Evolutionary conservation across 768 basidiomycete species (phyloP).

Genomic region (Phylloporus rhodoxanthus): DNA sequence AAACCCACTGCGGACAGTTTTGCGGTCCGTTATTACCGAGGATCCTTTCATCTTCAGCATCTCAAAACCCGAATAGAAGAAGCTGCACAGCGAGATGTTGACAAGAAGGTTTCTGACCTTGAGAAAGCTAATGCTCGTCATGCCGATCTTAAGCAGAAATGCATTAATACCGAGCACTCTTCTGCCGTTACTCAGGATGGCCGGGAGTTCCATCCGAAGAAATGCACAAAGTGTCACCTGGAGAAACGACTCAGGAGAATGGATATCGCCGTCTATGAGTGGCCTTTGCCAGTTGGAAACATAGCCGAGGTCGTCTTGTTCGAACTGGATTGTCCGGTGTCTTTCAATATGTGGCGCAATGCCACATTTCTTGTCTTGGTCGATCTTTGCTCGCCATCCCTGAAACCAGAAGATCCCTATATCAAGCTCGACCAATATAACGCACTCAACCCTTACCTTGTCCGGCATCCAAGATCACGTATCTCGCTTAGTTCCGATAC

Average conservation of each 20-base stretch:
- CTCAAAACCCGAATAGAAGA: constrained; percentile 30
- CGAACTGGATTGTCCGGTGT: constrained; percentile 36
- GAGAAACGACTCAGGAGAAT: constrained; percentile 16
- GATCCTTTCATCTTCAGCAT: constrained; percentile 16
- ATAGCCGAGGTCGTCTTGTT: constrained; percentile 34
- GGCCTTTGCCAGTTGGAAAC: constrained; percentile 37
- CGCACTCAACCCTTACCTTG: constrained; percentile 10
- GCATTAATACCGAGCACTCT: neutral
- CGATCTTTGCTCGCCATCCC: constrained; percentile 27
- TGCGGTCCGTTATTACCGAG: constrained; percentile 32
- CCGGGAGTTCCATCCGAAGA: neutral
- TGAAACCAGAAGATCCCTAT: constrained; percentile 4
- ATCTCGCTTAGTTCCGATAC: constrained; percentile 22
- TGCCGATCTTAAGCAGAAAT: constrained; percentile 7
- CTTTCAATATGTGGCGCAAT: constrained; percentile 41
- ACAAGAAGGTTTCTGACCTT: constrained; percentile 29
- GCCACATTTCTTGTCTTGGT: constrained; percentile 36
- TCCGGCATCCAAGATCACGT: constrained; percentile 14
- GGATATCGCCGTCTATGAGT: constrained; percentile 37
- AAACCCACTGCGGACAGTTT: constrained; percentile 20
- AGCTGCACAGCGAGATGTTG: constrained; percentile 16
- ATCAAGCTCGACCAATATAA: constrained; percentile 13
- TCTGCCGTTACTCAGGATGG: constrained; percentile 4
- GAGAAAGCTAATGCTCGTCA: constrained; percentile 18
- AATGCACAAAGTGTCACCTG: constrained; percentile 30